Conservation (phyloP, 2,329 filamentous ascomycete genomes). For the Emericellopsis atlantica region DNA sequence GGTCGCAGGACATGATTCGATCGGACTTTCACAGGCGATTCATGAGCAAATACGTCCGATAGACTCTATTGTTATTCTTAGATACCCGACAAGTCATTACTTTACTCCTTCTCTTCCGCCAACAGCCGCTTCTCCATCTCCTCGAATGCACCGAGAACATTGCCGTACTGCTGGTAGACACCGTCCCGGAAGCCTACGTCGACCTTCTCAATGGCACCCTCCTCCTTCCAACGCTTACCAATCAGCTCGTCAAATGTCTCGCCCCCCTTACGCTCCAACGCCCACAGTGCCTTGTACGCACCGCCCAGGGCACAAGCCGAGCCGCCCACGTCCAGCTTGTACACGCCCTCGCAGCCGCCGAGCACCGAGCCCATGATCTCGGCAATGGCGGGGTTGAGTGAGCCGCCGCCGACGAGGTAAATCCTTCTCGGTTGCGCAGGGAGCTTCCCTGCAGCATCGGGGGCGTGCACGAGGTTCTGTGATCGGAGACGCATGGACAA, state of each 20-base stretch:
- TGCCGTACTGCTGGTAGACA: slow-evolving; percentile 66
- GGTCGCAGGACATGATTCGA: slow-evolving; percentile 60
- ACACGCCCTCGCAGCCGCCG: slow-evolving; percentile 81
- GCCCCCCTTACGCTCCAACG: slow-evolving; percentile 51
- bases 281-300: slow-evolving; percentile 95
- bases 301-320: slow-evolving; percentile 91
- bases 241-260: slow-evolving; percentile 87
- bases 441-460: slow-evolving; percentile 30
- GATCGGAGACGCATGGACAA: slow-evolving; percentile 82
- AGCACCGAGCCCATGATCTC: slow-evolving; percentile 77
- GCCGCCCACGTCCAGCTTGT: slow-evolving; percentile 83
- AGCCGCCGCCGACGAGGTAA: slow-evolving; percentile 90
- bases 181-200: slow-evolving; percentile 67
- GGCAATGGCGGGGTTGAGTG: slow-evolving; percentile 80
- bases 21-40: slow-evolving; percentile 98
- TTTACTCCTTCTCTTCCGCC: slow-evolving; percentile 14
- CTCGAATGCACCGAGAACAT: slow-evolving; percentile 64
- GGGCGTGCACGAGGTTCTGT: slow-evolving; percentile 53
- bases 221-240: slow-evolving; percentile 72
- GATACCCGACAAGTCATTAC: slow-evolving; percentile 10
- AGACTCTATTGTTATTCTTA: slow-evolving; percentile 10
- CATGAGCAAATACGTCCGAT: slow-evolving; percentile 60
- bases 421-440: slow-evolving; percentile 79
- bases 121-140: slow-evolving; percentile 60
- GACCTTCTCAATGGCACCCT: slow-evolving; percentile 69